These are phyloP conservation scores for Aspergillus cristatus DNA, from an alignment of 495 filamentous ascomycete species.

Conservation along the genomic window DNA sequence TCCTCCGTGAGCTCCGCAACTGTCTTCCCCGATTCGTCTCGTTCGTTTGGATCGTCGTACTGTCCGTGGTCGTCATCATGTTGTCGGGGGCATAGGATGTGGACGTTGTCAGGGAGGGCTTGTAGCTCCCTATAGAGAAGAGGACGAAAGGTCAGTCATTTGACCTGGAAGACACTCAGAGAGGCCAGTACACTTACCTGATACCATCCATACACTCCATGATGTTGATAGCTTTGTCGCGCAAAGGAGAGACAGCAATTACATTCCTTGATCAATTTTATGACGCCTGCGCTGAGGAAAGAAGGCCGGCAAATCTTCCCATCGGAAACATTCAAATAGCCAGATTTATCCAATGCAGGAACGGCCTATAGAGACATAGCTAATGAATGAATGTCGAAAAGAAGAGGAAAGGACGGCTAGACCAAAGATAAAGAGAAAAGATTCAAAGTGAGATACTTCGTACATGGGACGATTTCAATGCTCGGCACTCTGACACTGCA, in stretches of 20 bases:
- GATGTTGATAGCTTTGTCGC: conserved; percentile 5
- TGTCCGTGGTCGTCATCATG: conserved; percentile 39
- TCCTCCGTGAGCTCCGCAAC: conserved; percentile 32
- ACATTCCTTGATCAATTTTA: conserved; percentile 13
- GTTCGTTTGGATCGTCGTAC: conserved; percentile 40
- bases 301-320: neutral
- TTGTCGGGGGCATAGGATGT: conserved; percentile 42
- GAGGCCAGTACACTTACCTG: conserved; percentile 17
- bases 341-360: too few relatives aligned
- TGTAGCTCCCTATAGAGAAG: conserved; percentile 28
- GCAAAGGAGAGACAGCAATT: conserved; percentile 3
- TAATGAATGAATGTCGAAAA: too few relatives aligned
- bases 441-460: too few relatives aligned
- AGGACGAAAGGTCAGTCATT: neutral
- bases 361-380: neutral
- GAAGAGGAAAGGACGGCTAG: neutral
- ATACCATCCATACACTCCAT: conserved; percentile 40
- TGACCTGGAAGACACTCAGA: neutral
- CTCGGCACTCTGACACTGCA: too few relatives aligned
- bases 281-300: neutral
- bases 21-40: conserved; percentile 21
- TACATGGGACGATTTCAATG: too few relatives aligned
- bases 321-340: too few relatives aligned
- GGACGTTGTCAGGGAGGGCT: conserved; percentile 34
- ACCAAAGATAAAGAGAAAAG: neutral